phyloP scores from a whole-genome alignment of 176 grass and related monocot species.

The Carex cristatella region DNA sequence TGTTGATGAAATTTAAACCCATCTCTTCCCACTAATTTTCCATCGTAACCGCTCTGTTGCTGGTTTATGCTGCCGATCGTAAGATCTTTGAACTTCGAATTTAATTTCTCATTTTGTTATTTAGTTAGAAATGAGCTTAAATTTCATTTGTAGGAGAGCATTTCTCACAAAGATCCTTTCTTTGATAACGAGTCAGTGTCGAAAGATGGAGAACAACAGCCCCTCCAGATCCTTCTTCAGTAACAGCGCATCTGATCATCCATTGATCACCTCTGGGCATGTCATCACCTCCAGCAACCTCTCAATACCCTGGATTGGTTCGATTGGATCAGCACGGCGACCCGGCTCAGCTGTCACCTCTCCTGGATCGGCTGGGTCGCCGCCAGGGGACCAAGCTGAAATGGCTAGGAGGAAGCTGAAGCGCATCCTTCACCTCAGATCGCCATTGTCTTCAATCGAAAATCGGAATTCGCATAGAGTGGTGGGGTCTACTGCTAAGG shows the following conservation, averaged over 20 bases:
- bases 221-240: constrained; percentile 10
- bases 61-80: neutral
- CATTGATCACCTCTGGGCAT: neutral
- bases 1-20: neutral
- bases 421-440: constrained; percentile 14
- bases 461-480: neutral
- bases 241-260: neutral
- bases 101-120: neutral
- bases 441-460: constrained; percentile 13
- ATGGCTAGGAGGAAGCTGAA: constrained; percentile 13
- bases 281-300: neutral
- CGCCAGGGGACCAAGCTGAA: neutral
- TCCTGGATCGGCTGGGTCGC: neutral
- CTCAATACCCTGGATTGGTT: neutral
- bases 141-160: neutral
- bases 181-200: neutral
- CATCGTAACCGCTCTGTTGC: neutral
- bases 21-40: neutral
- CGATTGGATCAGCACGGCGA: neutral
- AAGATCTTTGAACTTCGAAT: neutral
- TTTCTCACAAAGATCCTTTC: constrained; percentile 2
- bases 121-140: neutral
- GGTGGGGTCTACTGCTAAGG: neutral
- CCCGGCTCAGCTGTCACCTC: neutral
- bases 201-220: constrained; percentile 12